Conservation (phyloP, 202 grass and related monocot genomes). For the Hordeum pubiflorum region DNA sequence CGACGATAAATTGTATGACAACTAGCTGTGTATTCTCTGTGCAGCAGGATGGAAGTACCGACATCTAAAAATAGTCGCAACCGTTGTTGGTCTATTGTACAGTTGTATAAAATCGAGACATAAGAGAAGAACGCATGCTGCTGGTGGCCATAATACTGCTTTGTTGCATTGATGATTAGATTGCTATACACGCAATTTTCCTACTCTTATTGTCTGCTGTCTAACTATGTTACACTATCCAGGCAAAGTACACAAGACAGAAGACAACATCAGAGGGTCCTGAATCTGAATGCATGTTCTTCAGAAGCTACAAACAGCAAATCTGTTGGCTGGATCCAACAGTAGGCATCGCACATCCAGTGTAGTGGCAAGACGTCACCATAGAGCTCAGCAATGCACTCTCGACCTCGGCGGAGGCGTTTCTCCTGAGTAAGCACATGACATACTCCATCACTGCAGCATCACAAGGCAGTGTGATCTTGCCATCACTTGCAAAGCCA, state of each 20-base stretch:
- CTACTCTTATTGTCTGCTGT: not conserved
- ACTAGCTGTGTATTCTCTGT: not conserved
- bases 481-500: constrained; percentile 23
- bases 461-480: constrained; percentile 43
- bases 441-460: constrained; percentile 34
- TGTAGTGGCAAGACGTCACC: constrained; percentile 18
- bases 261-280: not conserved
- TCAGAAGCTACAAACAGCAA: constrained; percentile 15
- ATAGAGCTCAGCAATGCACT: constrained; percentile 24
- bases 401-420: constrained; percentile 29
- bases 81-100: not conserved
- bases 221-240: not conserved
- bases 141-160: not conserved
- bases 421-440: constrained; percentile 16
- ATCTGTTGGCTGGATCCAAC: not conserved
- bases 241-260: not conserved
- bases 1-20: not conserved
- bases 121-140: not conserved
- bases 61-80: not conserved
- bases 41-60: not conserved
- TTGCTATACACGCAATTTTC: not conserved
- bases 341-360: not conserved
- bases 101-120: not conserved
- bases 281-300: not conserved
- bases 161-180: not conserved